These are phyloP conservation scores for Ophiostoma himal-ulmi DNA, from an alignment of 2,329 filamentous ascomycete genomes.

Conservation along the genomic window DNA sequence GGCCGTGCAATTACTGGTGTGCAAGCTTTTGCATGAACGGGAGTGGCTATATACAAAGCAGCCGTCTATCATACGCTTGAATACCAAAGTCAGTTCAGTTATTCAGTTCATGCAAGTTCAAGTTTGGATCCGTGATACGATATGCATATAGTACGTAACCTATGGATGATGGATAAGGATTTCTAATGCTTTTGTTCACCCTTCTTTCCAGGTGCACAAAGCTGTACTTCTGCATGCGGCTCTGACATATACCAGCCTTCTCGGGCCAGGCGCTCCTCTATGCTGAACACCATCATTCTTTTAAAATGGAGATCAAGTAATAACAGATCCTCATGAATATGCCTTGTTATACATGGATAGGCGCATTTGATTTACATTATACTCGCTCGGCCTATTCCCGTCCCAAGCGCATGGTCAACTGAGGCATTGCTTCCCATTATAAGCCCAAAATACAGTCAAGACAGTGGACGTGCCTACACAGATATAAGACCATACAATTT, in stretches of 20 bases:
- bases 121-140: neutral
- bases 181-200: neutral
- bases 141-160: neutral
- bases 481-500: too few species aligned
- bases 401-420: neutral
- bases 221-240: neutral
- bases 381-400: neutral
- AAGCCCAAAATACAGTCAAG: neutral
- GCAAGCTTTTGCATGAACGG: slow-evolving; percentile 64
- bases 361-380: too few species aligned
- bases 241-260: neutral
- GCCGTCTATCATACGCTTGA: neutral
- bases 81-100: neutral
- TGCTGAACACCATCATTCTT: neutral
- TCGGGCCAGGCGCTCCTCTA: neutral
- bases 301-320: too few species aligned
- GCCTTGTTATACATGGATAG: neutral
- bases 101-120: neutral
- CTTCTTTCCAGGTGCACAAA: neutral
- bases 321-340: too few species aligned
- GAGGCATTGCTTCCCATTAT: neutral
- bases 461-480: neutral
- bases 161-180: neutral
- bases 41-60: neutral
- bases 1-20: slow-evolving; percentile 57